Base-by-base conservation (phyloP, 345 rosid species). In the Rhizophora apiculata region DNA sequence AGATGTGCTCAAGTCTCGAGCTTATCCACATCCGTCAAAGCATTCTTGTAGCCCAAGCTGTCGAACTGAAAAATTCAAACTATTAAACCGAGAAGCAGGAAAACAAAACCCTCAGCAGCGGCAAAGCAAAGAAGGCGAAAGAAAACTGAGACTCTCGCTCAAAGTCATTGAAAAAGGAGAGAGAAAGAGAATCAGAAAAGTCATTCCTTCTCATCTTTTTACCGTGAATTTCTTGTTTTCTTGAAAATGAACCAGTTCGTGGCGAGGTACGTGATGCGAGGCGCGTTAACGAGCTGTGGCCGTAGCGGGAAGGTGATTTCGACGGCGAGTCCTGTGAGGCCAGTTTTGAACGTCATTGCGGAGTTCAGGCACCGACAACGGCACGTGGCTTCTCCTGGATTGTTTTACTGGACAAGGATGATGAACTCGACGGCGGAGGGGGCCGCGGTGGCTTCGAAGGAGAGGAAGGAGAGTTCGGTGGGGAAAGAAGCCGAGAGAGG, bases 171-270 rank as follows among this genome's bases (percentile, higher is more conserved):
- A 31, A 31, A 24, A 24, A n/a, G n/a, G 24, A 31, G 34, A 39
- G 10, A 9, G 46, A 8, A 5, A 36, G 39, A 36, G 2, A 31
- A 18, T 2, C 31, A 59, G 8, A 1, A 65, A 43, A 51, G 16
- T 27, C 63, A 24, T 8, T 43, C 1, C 16, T 19, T 43, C 19
- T 13, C 2, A 0, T 13, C 49, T 11, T 3, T 3, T 3, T 43
- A 3, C 18, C 1, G 18, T n/a, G 21, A 27, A 1, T 13, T 43
- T 43, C 49, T 13, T 43, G 49, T 43, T 43, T 13, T 3, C 49
- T 34, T 30, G 53, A 39, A 73, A 62, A 85, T 85, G 86, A 83
- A 63, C 62, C 86, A 68, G 30, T 54, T 71, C 18, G 71, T 72
- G 55, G 68, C 48, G 26, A 72, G 74, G 59, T 57, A 68, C 39